phyloP scores from a whole-genome alignment of 805 yeast species.

The Lachancea sp. region DNA sequence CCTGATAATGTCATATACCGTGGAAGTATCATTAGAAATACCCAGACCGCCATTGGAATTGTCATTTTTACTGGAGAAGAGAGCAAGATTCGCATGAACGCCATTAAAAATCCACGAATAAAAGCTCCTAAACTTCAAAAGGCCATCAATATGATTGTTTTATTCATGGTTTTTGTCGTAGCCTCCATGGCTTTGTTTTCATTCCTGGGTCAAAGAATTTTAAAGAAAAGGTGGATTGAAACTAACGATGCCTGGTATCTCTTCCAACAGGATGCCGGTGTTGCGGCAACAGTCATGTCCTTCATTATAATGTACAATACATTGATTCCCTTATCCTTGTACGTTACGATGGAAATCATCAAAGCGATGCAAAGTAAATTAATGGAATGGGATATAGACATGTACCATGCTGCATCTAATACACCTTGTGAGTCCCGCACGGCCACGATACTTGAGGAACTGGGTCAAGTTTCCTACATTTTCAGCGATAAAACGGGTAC shows the following conservation, averaged over 20 bases:
- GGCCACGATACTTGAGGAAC: constrained; percentile 89
- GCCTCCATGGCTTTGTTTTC: constrained; percentile 68
- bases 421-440: constrained; percentile 95
- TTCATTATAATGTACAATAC: constrained; percentile 97
- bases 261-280: constrained; percentile 64
- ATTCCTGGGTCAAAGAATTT: constrained; percentile 66
- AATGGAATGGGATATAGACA: constrained; percentile 86
- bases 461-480: constrained; percentile 93
- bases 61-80: constrained; percentile 95
- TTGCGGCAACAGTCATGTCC: constrained; percentile 88
- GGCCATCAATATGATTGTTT: constrained; percentile 74
- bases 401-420: constrained; percentile 78
- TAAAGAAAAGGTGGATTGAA: constrained; percentile 34
- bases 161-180: constrained; percentile 84
- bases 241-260: constrained; percentile 66
- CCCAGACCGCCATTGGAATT: constrained; percentile 64
- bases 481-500: constrained; percentile 98
- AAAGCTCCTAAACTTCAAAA: constrained; percentile 90
- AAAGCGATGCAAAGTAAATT: constrained; percentile 79
- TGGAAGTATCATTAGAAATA: constrained; percentile 85
- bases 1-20: constrained; percentile 82
- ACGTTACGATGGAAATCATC: constrained; percentile 94
- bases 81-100: constrained; percentile 91
- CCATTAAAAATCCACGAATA: constrained; percentile 78
- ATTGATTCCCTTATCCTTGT: constrained; percentile 86